Percentiles rank a stretch among this genome's conserved stretches.
These are phyloP conservation scores for Candida tropicalis DNA, from an alignment of 1,139 yeast genomes.

Conservation along the genomic window DNA sequence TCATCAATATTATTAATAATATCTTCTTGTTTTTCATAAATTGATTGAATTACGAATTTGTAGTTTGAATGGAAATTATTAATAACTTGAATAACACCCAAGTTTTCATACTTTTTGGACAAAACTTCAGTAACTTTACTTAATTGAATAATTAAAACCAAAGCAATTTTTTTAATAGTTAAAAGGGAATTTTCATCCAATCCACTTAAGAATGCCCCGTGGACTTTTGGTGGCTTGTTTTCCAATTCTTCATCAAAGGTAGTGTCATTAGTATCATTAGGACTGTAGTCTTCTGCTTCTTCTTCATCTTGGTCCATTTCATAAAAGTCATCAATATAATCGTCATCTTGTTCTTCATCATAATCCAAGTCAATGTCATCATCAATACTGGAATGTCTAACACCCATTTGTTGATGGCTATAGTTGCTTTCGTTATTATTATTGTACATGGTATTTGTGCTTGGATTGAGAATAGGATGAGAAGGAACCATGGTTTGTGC, in stretches of 20 bases:
- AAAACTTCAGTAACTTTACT: constrained; percentile 56
- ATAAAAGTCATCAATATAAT: constrained; percentile 13
- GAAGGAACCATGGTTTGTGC: neutral
- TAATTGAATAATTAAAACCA: constrained; percentile 50
- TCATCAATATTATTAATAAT: constrained; percentile 20
- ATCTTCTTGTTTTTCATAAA: constrained; percentile 27
- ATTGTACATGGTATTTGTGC: constrained; percentile 12
- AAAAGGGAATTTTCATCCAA: constrained; percentile 46
- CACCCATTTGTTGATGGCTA: constrained; percentile 12
- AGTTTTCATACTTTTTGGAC: constrained; percentile 51
- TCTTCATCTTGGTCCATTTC: constrained; percentile 12
- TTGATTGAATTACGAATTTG: constrained; percentile 26
- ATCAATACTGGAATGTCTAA: constrained; percentile 15
- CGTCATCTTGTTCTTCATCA: constrained; percentile 15
- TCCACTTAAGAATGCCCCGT: constrained; percentile 55
- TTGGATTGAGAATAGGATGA: constrained; percentile 5
- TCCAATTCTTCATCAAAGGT: constrained; percentile 21
- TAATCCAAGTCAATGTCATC: constrained; percentile 16
- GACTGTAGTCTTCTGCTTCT: constrained; percentile 13
- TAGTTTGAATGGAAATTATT: constrained; percentile 34
- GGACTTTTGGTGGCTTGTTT: constrained; percentile 46
- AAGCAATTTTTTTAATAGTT: constrained; percentile 44
- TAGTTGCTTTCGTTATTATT: constrained; percentile 16
- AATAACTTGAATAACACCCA: constrained; percentile 46
- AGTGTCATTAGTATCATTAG: constrained; percentile 19